Conservation (phyloP, 2,329 filamentous ascomycete species). For the Fusarium falciforme region DNA sequence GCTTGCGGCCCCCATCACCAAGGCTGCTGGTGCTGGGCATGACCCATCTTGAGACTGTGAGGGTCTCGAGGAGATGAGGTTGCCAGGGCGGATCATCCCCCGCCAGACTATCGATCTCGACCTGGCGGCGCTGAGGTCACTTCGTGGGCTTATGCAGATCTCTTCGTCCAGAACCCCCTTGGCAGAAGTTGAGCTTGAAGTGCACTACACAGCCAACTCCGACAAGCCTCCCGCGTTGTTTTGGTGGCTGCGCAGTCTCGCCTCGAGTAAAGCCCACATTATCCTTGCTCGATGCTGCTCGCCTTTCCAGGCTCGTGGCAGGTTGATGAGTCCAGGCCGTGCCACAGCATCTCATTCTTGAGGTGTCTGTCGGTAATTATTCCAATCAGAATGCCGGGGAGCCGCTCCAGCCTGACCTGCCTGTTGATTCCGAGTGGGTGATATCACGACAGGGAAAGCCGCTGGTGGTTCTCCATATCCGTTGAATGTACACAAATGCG, state of each 20-base stretch:
- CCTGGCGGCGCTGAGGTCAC: conserved; percentile 6
- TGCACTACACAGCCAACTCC: not conserved
- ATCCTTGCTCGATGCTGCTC: conserved; percentile 19
- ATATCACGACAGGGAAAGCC: not conserved
- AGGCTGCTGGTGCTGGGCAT: conserved; percentile 13
- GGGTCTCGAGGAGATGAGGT: conserved; percentile 29
- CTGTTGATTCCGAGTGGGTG: not conserved
- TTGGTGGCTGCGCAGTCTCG: not conserved
- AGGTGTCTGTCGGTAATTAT: conserved; percentile 6
- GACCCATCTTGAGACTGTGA: conserved; percentile 14
- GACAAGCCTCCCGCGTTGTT: not conserved
- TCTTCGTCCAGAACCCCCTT: conserved; percentile 4
- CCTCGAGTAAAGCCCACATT: not conserved
- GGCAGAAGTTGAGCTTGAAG: conserved; percentile 1
- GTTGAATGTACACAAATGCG: not conserved
- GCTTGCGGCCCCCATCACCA: conserved; percentile 22
- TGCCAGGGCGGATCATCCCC: conserved; percentile 21
- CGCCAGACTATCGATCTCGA: conserved; percentile 15
- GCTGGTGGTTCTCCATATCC: not conserved
- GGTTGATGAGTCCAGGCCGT: conserved; percentile 22
- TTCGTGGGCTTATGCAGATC: conserved; percentile 7
- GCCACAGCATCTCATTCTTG: conserved; percentile 17
- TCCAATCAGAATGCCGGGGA: not conserved
- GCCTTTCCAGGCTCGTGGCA: not conserved
- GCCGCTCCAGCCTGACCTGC: not conserved